Percentiles rank a stretch among this genome's conserved stretches.
Conservation (phyloP, 1,139 yeast species). For the Kodamaea anthophila region DNA sequence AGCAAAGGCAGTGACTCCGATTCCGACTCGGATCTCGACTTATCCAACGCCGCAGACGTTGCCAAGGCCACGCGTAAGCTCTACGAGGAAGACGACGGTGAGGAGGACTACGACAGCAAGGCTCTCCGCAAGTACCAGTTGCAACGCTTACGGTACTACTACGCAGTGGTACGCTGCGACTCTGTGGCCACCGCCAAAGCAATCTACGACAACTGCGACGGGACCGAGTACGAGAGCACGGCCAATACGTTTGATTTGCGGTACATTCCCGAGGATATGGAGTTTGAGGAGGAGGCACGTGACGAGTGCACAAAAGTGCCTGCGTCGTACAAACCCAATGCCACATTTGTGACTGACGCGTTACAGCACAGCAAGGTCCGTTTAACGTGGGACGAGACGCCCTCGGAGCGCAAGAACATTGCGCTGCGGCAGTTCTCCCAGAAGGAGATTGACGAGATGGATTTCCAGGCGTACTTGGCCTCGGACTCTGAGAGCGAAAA, state of each 20-base stretch:
- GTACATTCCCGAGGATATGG: slow-evolving; percentile 88
- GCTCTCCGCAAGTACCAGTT: slow-evolving; percentile 70
- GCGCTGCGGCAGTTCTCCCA: slow-evolving; percentile 80
- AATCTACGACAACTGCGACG: slow-evolving; percentile 85
- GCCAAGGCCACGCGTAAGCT: slow-evolving; percentile 57
- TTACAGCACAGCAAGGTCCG: slow-evolving; percentile 90
- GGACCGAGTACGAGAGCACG: slow-evolving; percentile 92
- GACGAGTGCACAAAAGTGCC: slow-evolving; percentile 74
- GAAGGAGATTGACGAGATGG: slow-evolving; percentile 93
- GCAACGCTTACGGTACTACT: slow-evolving; percentile 81
- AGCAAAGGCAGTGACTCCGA: slow-evolving; percentile 24
- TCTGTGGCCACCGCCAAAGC: slow-evolving; percentile 62
- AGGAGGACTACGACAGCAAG: slow-evolving; percentile 65
- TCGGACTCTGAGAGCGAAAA: slow-evolving; percentile 65
- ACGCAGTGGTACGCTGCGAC: slow-evolving; percentile 89
- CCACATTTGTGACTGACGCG: slow-evolving; percentile 82
- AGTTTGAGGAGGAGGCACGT: slow-evolving; percentile 69
- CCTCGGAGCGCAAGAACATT: slow-evolving; percentile 77
- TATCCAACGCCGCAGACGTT: slow-evolving; percentile 36
- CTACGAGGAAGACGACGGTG: slow-evolving; percentile 67
- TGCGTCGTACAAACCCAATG: slow-evolving; percentile 70
- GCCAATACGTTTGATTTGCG: slow-evolving; percentile 91
- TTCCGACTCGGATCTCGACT: slow-evolving; percentile 42
- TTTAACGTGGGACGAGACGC: slow-evolving; percentile 97
- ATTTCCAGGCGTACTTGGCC: slow-evolving; percentile 90